A percentile compares a stretch with the other conserved stretches of the same genome.
Evolutionary conservation across 1,284 basidiomycete species (phyloP).

Genomic region (Wolfiporia cocos): DNA sequence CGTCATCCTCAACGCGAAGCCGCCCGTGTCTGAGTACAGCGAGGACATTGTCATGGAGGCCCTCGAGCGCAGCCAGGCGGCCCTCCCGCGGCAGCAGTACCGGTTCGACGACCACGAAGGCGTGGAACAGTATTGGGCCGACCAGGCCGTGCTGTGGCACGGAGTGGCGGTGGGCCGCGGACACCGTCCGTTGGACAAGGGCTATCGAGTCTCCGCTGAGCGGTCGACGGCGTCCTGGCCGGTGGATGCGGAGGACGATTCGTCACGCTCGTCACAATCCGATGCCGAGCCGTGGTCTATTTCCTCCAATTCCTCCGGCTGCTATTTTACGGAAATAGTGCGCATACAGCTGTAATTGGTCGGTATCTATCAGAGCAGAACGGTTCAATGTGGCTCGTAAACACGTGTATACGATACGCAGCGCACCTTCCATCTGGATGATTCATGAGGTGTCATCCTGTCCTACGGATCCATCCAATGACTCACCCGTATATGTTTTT

Average conservation of each 20-base stretch:
- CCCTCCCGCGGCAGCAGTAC: constrained; percentile 17
- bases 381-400: too few relatives aligned
- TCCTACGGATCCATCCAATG: too few relatives aligned
- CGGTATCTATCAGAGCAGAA: too few relatives aligned
- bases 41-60: constrained; percentile 23
- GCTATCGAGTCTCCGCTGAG: constrained; percentile 40
- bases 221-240: constrained; percentile 38
- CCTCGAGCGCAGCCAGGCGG: constrained; percentile 19
- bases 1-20: constrained; percentile 19
- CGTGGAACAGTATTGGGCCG: constrained; percentile 33
- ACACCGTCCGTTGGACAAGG: constrained; percentile 15
- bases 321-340: too few relatives aligned
- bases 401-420: too few relatives aligned
- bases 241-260: constrained; percentile 11
- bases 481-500: too few relatives aligned
- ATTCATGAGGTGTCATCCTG: too few relatives aligned
- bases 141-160: constrained; percentile 29
- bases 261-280: not conserved
- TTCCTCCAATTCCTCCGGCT: too few relatives aligned
- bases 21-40: constrained; percentile 16
- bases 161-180: constrained; percentile 14
- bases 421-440: too few relatives aligned
- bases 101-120: constrained; percentile 22
- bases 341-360: too few relatives aligned
- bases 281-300: too few relatives aligned